Evolutionary conservation across 805 yeast species (phyloP).

Genomic region (Lipomyces chichibuensis): DNA sequence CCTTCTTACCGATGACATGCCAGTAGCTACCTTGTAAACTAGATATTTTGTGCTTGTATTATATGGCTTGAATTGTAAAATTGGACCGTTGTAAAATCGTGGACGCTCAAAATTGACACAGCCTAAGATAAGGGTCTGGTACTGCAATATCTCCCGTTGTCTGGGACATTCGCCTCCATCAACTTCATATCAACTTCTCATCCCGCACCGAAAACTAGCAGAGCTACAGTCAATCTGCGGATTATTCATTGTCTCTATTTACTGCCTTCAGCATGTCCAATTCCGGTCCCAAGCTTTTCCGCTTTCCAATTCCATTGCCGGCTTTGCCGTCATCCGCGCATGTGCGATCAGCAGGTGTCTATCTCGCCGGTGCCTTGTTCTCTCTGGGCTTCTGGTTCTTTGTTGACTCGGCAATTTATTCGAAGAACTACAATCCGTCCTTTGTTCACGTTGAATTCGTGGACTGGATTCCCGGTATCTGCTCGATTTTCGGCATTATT

Average conservation of each 20-base stretch:
- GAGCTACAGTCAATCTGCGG: not conserved
- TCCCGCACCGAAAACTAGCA: no score
- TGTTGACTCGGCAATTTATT: conserved; percentile 84
- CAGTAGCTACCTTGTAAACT: not conserved
- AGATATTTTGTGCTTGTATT: not conserved
- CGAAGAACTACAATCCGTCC: conserved; percentile 82
- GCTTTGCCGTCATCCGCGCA: conserved; percentile 31
- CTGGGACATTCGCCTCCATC: no score
- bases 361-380: conserved; percentile 53
- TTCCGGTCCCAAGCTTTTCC: conserved; percentile 31
- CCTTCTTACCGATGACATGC: not conserved
- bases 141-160: not conserved
- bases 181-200: no score
- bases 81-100: no score
- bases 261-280: conserved; percentile 8
- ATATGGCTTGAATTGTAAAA: no score
- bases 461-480: conserved; percentile 94
- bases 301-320: conserved; percentile 34
- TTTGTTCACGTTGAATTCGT: conserved; percentile 84
- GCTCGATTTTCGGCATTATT: conserved; percentile 87
- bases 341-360: conserved; percentile 40
- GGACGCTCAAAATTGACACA: no score
- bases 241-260: not conserved
- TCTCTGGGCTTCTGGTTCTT: conserved; percentile 89
- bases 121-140: not conserved